phyloP scores from a whole-genome alignment of 768 basidiomycete species.

The Dacryopinax primogenitus region DNA sequence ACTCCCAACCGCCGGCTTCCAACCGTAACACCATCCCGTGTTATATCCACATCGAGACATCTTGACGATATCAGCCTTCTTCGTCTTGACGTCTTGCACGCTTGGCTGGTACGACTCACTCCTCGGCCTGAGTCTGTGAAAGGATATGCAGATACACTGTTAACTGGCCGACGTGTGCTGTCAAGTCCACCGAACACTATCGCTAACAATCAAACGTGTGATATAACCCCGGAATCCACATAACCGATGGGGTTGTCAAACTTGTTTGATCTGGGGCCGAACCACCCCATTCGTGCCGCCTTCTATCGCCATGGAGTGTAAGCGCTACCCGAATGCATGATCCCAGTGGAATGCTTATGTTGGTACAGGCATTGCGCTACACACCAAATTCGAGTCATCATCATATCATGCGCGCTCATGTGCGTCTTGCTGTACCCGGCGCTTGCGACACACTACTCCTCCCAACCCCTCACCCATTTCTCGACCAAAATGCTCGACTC shows the following conservation, averaged over 20 bases:
- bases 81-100: neutral
- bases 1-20: conserved; percentile 6
- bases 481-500: conserved; percentile 46
- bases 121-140: neutral
- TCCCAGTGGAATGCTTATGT: neutral
- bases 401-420: conserved; percentile 77
- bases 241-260: neutral
- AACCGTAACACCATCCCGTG: neutral
- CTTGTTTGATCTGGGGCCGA: neutral
- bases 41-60: neutral
- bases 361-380: conserved; percentile 66
- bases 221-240: neutral
- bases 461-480: conserved; percentile 47
- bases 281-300: conserved; percentile 11
- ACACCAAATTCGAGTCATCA: conserved; percentile 78
- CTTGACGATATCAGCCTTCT: neutral
- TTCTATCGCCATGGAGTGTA: conserved; percentile 72
- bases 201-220: neutral
- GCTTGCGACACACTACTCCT: conserved; percentile 66
- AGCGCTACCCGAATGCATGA: conserved; percentile 25
- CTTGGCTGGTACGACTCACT: neutral
- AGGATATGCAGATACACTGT: neutral
- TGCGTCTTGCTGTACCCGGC: conserved; percentile 86
- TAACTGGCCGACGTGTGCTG: neutral
- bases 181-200: neutral